These are phyloP conservation scores for Saturnispora dispora DNA, from an alignment of 805 yeast species.

Conservation along the genomic window DNA sequence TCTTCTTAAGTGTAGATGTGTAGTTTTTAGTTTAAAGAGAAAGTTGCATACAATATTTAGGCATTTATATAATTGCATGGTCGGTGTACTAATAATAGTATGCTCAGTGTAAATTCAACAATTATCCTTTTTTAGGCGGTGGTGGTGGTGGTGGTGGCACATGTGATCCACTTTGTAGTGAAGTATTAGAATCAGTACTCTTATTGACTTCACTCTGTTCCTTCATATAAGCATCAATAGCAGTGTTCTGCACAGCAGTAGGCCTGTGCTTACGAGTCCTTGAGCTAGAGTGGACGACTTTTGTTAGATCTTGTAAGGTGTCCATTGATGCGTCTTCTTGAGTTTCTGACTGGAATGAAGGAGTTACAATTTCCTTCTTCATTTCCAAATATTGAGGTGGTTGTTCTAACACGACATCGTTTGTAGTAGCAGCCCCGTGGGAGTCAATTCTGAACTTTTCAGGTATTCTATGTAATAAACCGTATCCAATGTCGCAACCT, in stretches of 20 bases:
- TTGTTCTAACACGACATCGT: not conserved
- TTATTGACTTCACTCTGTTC: constrained; percentile 35
- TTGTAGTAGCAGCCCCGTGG: not conserved
- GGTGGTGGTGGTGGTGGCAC: constrained; percentile 10
- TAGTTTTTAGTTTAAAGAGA: too few species aligned
- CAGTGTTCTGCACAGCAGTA: constrained; percentile 16
- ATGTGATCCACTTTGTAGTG: not conserved
- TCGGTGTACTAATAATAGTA: too few species aligned
- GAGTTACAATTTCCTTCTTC: not conserved
- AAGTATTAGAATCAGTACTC: constrained; percentile 25
- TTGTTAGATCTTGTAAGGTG: not conserved
- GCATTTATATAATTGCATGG: too few species aligned
- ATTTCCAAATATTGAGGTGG: constrained; percentile 5
- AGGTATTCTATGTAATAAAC: constrained; percentile 68
- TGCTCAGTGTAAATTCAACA: not conserved
- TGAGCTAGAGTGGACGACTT: not conserved
- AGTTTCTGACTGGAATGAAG: not conserved
- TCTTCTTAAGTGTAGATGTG: too few species aligned
- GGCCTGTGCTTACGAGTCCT: constrained; percentile 9
- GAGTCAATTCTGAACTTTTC: constrained; percentile 36
- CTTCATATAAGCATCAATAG: constrained; percentile 32
- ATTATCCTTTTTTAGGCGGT: not conserved
- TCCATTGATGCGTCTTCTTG: not conserved
- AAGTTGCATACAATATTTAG: too few species aligned
- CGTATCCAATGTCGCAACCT: constrained; percentile 95